These are phyloP conservation scores for Nosema muscidifuracis DNA, from an alignment of 371 early-diverging fungal species.

Conservation along the genomic window DNA sequence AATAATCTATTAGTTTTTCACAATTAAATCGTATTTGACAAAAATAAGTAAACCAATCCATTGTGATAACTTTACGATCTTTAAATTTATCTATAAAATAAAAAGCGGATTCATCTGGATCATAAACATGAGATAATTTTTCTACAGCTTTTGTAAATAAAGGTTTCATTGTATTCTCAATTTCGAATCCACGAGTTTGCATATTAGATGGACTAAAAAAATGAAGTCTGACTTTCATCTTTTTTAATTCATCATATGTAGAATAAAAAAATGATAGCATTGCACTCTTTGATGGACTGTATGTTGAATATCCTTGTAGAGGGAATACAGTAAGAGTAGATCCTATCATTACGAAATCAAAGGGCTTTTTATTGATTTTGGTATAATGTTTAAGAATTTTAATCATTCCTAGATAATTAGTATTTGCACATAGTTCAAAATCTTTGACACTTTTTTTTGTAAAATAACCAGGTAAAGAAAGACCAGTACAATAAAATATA, in stretches of 20 bases:
- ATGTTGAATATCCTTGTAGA: conserved; percentile 73
- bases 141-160: conserved; percentile 72
- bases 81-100: conserved; percentile 32
- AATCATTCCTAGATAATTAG: conserved; percentile 74
- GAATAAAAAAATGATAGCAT: conserved; percentile 66
- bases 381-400: conserved; percentile 67
- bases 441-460: conserved; percentile 67
- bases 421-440: conserved; percentile 66
- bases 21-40: conserved; percentile 23
- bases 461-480: conserved; percentile 69
- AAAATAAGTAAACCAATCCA: conserved; percentile 43
- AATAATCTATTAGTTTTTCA: conserved; percentile 39
- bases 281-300: conserved; percentile 74
- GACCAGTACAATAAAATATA: conserved; percentile 73
- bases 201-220: conserved; percentile 75
- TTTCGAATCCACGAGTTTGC: conserved; percentile 70
- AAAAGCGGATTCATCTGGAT: conserved; percentile 27
- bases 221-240: conserved; percentile 68
- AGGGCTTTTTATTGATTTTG: conserved; percentile 66
- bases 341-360: conserved; percentile 70
- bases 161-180: conserved; percentile 74
- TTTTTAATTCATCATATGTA: conserved; percentile 69
- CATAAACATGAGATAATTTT: conserved; percentile 42
- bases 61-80: conserved; percentile 17
- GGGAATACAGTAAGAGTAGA: conserved; percentile 68